phyloP scores from a whole-genome alignment of 139 green algal genomes.

The Volvox reticuliferus region DNA sequence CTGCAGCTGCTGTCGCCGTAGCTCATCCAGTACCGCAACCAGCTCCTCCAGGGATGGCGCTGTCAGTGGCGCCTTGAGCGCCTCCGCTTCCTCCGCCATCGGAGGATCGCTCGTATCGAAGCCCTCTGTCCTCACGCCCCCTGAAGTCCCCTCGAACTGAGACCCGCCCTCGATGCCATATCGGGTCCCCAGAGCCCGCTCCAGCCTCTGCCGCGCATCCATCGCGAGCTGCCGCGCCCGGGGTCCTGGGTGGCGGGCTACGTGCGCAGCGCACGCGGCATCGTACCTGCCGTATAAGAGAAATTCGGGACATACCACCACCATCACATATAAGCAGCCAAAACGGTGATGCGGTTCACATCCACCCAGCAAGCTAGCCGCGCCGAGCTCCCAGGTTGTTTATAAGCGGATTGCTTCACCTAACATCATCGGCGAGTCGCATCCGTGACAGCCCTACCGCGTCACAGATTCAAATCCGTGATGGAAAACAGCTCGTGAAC shows the following conservation, averaged over 20 bases:
- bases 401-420: too few relatives aligned
- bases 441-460: too few relatives aligned
- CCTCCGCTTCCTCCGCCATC: not conserved
- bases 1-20: not conserved
- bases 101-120: not conserved
- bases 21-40: not conserved
- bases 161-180: not conserved
- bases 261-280: constrained; percentile 12
- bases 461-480: too few relatives aligned
- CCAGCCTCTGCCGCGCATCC: constrained; percentile 1
- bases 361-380: too few relatives aligned
- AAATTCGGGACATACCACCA: not conserved
- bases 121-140: not conserved
- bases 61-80: too few relatives aligned
- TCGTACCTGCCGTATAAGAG: constrained; percentile 27
- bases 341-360: too few relatives aligned
- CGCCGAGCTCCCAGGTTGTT: too few relatives aligned
- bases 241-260: not conserved
- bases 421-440: too few relatives aligned
- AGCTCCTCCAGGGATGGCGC: not conserved
- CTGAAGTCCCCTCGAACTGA: not conserved
- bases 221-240: not conserved
- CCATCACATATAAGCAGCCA: too few relatives aligned
- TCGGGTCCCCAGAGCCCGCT: not conserved
- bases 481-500: too few relatives aligned